A percentile compares a stretch with the other conserved stretches of the same genome.
phyloP scores from a whole-genome alignment of 2,329 filamentous ascomycete genomes.

The Penicillium sp. region DNA sequence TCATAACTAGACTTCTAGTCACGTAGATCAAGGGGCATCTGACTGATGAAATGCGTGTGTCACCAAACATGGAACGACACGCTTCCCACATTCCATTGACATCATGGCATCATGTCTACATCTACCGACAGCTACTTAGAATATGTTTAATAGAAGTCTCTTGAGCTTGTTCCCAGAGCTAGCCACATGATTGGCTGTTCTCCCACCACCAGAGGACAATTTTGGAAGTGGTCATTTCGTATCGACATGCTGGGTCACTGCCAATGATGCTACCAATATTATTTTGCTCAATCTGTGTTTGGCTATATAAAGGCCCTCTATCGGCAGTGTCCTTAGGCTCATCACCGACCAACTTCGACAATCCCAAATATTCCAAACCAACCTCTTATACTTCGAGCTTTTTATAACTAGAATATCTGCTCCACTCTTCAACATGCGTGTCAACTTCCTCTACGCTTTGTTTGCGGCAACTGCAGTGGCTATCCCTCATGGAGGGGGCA shows the following conservation, averaged over 20 bases:
- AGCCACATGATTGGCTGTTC: not conserved
- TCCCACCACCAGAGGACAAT: not conserved
- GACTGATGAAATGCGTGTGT: slow-evolving; percentile 2
- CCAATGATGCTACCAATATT: not conserved
- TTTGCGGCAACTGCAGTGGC: slow-evolving; percentile 5
- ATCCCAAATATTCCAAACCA: not conserved
- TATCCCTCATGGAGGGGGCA: slow-evolving; percentile 3
- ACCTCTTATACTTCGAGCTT: not conserved
- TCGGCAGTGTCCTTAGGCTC: not conserved
- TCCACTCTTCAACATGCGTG: slow-evolving; percentile 7
- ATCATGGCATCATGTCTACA: slow-evolving; percentile 1
- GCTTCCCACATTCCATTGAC: slow-evolving; percentile 14
- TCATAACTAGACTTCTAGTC: not conserved
- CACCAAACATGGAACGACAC: slow-evolving; percentile 3
- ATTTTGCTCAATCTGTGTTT: not conserved
- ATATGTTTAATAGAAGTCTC: not conserved
- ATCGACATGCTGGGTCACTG: not conserved
- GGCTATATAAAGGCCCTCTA: not conserved
- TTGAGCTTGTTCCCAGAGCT: not conserved
- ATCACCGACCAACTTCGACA: not conserved
- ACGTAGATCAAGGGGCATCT: slow-evolving; percentile 5
- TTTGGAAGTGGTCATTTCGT: not conserved
- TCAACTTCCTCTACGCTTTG: slow-evolving; percentile 2
- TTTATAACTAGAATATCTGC: not conserved
- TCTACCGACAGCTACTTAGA: not conserved